Conservation (phyloP, 345 rosid genomes). For the Clarkia xantiana region DNA sequence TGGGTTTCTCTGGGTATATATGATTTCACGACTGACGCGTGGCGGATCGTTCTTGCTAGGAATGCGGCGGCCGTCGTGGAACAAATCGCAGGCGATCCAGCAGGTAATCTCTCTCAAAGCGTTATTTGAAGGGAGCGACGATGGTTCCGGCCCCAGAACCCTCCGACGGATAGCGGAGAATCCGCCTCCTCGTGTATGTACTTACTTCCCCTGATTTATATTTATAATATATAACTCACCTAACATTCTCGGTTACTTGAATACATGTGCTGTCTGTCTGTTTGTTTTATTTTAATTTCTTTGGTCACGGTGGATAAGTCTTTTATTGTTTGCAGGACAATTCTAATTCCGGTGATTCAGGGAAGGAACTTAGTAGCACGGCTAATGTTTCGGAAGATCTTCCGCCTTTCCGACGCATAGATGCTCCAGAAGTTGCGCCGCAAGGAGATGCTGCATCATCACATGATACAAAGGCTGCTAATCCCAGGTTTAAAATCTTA, state of each 20-base stretch:
- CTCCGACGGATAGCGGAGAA: conserved; percentile 28
- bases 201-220: background rate
- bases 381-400: conserved; percentile 25
- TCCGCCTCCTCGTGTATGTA: conserved; percentile 28
- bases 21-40: no score
- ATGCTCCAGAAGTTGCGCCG: conserved; percentile 24
- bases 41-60: conserved; percentile 30
- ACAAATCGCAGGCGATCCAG: conserved; percentile 97
- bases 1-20: no score
- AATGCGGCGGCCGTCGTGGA: conserved; percentile 95
- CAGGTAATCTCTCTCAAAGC: conserved; percentile 82
- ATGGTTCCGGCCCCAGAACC: conserved; percentile 59
- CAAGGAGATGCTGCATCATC: conserved; percentile 24
- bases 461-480: conserved; percentile 23
- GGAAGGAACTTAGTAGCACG: conserved; percentile 24
- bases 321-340: conserved; percentile 20
- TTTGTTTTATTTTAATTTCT: no score
- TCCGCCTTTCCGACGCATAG: conserved; percentile 19
- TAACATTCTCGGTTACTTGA: no score
- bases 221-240: background rate
- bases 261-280: no score
- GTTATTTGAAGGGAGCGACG: conserved; percentile 46
- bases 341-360: conserved; percentile 34
- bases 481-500: conserved; percentile 30
- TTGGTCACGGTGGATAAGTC: background rate